These are phyloP conservation scores for Liriodendron chinense DNA, from an alignment of 164 flowering plant genomes.

Conservation along the genomic window DNA sequence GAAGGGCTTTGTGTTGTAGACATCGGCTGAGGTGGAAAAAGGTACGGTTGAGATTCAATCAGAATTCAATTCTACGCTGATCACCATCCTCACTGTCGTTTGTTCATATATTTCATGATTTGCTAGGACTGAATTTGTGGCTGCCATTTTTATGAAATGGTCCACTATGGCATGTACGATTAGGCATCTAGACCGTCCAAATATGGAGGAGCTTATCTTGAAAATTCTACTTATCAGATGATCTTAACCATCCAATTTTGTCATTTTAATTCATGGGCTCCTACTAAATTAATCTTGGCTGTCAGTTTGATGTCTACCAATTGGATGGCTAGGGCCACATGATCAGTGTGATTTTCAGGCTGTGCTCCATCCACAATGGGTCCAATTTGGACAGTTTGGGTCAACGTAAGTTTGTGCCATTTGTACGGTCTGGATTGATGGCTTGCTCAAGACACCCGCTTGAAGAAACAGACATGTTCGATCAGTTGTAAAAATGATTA, in stretches of 20 bases:
- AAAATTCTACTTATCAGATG: background rate
- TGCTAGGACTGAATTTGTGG: background rate
- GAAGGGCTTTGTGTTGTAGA: constrained; percentile 68
- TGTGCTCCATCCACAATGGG: background rate
- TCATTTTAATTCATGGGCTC: background rate
- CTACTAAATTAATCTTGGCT: background rate
- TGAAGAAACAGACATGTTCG: no score
- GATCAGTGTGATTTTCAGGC: background rate
- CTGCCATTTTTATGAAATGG: background rate
- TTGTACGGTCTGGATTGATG: no score
- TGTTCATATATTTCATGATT: background rate
- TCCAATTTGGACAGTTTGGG: background rate
- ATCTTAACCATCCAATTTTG: background rate
- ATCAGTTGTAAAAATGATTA: no score
- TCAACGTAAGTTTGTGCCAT: no score
- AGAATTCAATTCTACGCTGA: background rate
- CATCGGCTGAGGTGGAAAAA: background rate
- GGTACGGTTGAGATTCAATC: background rate
- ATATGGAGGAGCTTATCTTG: background rate
- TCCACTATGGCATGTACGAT: background rate
- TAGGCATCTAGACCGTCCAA: background rate
- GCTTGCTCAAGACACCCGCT: no score
- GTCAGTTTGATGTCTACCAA: background rate
- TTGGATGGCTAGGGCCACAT: background rate
- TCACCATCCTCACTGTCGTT: no score